Conservation (phyloP, 371 early-diverging fungal genomes). For the Coemansia linderi region DNA sequence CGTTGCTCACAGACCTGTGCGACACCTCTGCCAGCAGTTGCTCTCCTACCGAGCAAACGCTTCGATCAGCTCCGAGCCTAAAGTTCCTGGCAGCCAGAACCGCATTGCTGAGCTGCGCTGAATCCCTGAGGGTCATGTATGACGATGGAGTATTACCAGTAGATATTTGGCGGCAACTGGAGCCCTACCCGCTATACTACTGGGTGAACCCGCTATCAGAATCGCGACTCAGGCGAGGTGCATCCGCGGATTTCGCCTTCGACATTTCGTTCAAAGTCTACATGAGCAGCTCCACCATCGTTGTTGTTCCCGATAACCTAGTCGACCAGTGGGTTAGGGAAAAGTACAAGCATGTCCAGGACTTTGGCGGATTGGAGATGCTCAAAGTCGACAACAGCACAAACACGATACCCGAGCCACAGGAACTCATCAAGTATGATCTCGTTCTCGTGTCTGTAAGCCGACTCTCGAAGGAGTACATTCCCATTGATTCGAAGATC, state of each 20-base stretch:
- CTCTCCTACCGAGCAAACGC: background rate
- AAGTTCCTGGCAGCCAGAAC: slow-evolving; percentile 53
- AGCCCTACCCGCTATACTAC: slow-evolving; percentile 59
- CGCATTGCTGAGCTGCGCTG: slow-evolving; percentile 51
- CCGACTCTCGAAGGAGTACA: slow-evolving; percentile 65
- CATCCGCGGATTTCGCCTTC: slow-evolving; percentile 24
- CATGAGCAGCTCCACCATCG: slow-evolving; percentile 64
- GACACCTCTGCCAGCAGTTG: background rate
- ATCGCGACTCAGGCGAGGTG: slow-evolving; percentile 24
- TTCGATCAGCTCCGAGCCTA: slow-evolving; percentile 43
- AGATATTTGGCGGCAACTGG: slow-evolving; percentile 43
- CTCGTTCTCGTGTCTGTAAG: slow-evolving; percentile 67
- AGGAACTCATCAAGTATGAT: slow-evolving; percentile 60
- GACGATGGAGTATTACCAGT: slow-evolving; percentile 48
- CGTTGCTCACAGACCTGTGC: slow-evolving; percentile 26
- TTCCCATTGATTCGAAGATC: slow-evolving; percentile 59
- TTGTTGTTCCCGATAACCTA: slow-evolving; percentile 77
- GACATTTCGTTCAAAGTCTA: slow-evolving; percentile 55
- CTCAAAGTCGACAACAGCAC: slow-evolving; percentile 56
- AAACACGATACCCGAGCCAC: slow-evolving; percentile 58
- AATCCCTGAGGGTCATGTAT: slow-evolving; percentile 53
- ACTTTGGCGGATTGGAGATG: slow-evolving; percentile 55
- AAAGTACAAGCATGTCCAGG: slow-evolving; percentile 68
- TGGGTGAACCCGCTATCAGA: slow-evolving; percentile 47
- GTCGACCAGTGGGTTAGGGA: slow-evolving; percentile 74